phyloP scores from a whole-genome alignment of 179 eudicot genomes.

The Camellia oleifera region DNA sequence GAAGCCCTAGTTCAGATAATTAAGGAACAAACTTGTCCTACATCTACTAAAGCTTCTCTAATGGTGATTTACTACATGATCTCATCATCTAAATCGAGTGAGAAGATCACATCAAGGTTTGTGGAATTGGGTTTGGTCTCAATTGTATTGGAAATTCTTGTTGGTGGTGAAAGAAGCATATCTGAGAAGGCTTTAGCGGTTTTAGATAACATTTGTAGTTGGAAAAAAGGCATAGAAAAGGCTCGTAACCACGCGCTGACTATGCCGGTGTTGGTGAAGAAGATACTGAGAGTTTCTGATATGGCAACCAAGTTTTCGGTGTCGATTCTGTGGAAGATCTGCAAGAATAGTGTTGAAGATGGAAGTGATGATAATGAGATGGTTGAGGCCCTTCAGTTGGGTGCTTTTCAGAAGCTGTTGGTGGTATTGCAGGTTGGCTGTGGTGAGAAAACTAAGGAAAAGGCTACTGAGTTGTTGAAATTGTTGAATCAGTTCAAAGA shows the following conservation, averaged over 20 bases:
- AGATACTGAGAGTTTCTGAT: slow-evolving; percentile 67
- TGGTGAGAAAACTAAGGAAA: slow-evolving; percentile 58
- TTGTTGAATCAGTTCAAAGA: slow-evolving; percentile 54
- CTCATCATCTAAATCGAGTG: slow-evolving; percentile 16
- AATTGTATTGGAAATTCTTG: slow-evolving; percentile 55
- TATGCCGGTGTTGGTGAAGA: slow-evolving; percentile 70
- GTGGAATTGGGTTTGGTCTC: slow-evolving; percentile 47
- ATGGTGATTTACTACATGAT: slow-evolving; percentile 52
- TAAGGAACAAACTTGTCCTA: slow-evolving; percentile 53
- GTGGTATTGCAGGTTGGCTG: slow-evolving; percentile 73
- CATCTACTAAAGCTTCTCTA: slow-evolving; percentile 55
- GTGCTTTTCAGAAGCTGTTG: slow-evolving; percentile 75
- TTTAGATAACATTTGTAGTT: slow-evolving; percentile 42
- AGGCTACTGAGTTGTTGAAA: slow-evolving; percentile 74
- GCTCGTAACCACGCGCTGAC: slow-evolving; percentile 44
- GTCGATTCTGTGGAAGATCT: slow-evolving; percentile 65
- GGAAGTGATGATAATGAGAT: slow-evolving; percentile 20
- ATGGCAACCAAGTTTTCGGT: slow-evolving; percentile 64
- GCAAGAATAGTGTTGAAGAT: slow-evolving; percentile 32
- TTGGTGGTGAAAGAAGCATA: slow-evolving; percentile 54
- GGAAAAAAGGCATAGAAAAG: slow-evolving; percentile 33
- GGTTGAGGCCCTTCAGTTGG: slow-evolving; percentile 74
- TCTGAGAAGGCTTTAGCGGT: slow-evolving; percentile 73
- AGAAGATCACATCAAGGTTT: slow-evolving; percentile 25
- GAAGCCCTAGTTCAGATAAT: slow-evolving; percentile 46